Percentiles rank a stretch among this genome's conserved stretches.
Evolutionary conservation across 75 land plant species (phyloP).

Genomic region (Cryptomeria japonica): DNA sequence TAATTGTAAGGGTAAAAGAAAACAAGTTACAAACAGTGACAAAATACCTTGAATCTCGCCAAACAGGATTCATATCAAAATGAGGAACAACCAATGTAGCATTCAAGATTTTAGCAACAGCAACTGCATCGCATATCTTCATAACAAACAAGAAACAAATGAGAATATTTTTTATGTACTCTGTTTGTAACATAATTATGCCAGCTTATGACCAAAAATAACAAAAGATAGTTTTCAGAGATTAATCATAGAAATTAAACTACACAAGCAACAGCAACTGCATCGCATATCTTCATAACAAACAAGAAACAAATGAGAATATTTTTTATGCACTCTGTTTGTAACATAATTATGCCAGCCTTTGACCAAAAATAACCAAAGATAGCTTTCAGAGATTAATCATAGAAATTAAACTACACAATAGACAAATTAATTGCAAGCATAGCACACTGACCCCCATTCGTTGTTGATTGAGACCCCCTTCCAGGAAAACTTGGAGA

Average conservation of each 20-base stretch:
- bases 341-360: neutral
- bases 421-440: neutral
- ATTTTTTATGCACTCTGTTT: neutral
- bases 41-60: conserved; percentile 87
- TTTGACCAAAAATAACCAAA: neutral
- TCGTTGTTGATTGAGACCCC: conserved; percentile 95
- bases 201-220: neutral
- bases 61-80: conserved; percentile 94
- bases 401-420: neutral
- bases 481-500: conserved; percentile 92
- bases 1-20: neutral
- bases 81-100: conserved; percentile 88
- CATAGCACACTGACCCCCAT: conserved; percentile 77
- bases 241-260: neutral
- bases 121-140: conserved; percentile 98
- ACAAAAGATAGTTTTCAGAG: neutral
- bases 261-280: conserved; percentile 84
- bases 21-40: neutral
- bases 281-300: conserved; percentile 84
- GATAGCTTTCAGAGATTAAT: neutral
- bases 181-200: neutral
- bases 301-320: conserved; percentile 16
- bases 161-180: neutral
- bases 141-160: conserved; percentile 15
- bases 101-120: conserved; percentile 89